These are phyloP conservation scores for Fusarium anthophilum DNA, from an alignment of 2,329 filamentous ascomycete species.

Conservation along the genomic window DNA sequence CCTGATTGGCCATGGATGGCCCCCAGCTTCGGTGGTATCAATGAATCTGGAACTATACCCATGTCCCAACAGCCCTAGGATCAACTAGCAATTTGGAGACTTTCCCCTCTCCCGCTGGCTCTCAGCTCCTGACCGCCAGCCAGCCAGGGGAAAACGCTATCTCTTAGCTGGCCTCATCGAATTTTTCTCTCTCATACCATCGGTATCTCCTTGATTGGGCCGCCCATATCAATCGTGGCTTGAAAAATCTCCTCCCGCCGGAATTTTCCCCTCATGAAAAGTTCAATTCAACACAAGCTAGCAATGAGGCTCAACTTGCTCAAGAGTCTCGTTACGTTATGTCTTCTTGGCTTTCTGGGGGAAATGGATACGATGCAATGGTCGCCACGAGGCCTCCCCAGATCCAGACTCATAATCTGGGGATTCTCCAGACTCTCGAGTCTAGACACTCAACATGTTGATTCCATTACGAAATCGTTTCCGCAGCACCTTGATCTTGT, in stretches of 20 bases:
- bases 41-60: slow-evolving; percentile 11
- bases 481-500: slow-evolving; percentile 14
- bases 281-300: neutral
- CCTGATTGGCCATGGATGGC: slow-evolving; percentile 24
- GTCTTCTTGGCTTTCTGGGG: slow-evolving; percentile 35
- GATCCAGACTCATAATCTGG: slow-evolving; percentile 17
- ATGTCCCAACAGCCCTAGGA: neutral
- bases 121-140: slow-evolving; percentile 14
- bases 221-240: slow-evolving; percentile 19
- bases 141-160: slow-evolving; percentile 11
- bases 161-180: slow-evolving; percentile 1
- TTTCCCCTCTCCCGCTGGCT: slow-evolving; percentile 15
- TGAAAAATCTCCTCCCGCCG: slow-evolving; percentile 20
- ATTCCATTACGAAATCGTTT: slow-evolving; percentile 39
- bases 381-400: slow-evolving; percentile 23
- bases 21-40: slow-evolving; percentile 12
- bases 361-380: slow-evolving; percentile 24
- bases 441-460: slow-evolving; percentile 21
- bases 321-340: slow-evolving; percentile 10
- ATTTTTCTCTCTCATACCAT: slow-evolving; percentile 12
- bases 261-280: slow-evolving; percentile 27
- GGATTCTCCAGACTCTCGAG: slow-evolving; percentile 32
- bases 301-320: slow-evolving; percentile 16
- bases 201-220: slow-evolving; percentile 38
- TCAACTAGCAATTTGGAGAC: slow-evolving; percentile 20